Percentiles rank a stretch among this genome's conserved stretches.
Conservation (phyloP, 2,329 filamentous ascomycete species). For the Aphanoascus verrucosus region DNA sequence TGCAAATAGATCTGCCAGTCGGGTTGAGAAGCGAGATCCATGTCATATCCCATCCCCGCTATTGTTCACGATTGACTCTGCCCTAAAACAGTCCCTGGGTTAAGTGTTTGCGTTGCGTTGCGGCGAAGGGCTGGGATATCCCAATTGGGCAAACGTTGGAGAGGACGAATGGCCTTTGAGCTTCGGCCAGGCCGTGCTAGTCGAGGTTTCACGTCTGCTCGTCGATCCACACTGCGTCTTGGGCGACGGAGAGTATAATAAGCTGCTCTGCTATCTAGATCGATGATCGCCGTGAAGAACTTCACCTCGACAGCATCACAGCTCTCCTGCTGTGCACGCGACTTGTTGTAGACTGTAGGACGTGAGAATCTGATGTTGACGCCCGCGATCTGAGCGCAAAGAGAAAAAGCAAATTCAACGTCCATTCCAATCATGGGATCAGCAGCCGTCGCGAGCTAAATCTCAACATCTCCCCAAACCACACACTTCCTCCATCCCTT, state of each 20-base stretch:
- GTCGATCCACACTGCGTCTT: too few relatives aligned
- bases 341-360: background rate
- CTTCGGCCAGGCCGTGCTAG: background rate
- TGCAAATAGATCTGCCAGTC: too few relatives aligned
- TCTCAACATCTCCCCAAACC: background rate
- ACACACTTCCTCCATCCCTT: background rate
- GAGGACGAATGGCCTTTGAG: background rate
- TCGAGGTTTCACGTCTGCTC: background rate
- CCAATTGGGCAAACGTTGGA: constrained; percentile 10
- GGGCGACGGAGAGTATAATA: background rate
- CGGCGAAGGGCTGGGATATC: background rate
- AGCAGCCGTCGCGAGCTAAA: background rate
- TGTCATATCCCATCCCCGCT: too few relatives aligned
- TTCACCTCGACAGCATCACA: too few relatives aligned
- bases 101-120: background rate
- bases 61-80: too few relatives aligned
- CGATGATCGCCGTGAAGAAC: background rate
- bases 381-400: background rate
- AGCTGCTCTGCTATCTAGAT: background rate
- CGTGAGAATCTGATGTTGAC: background rate
- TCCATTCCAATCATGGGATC: background rate
- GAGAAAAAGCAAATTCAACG: constrained; percentile 5
- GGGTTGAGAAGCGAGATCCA: too few relatives aligned
- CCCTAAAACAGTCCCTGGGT: too few relatives aligned
- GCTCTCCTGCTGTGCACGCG: too few relatives aligned